Evolutionary conservation across 441 rosid genomes (phyloP).

Genomic region (Euphorbia corollata): DNA sequence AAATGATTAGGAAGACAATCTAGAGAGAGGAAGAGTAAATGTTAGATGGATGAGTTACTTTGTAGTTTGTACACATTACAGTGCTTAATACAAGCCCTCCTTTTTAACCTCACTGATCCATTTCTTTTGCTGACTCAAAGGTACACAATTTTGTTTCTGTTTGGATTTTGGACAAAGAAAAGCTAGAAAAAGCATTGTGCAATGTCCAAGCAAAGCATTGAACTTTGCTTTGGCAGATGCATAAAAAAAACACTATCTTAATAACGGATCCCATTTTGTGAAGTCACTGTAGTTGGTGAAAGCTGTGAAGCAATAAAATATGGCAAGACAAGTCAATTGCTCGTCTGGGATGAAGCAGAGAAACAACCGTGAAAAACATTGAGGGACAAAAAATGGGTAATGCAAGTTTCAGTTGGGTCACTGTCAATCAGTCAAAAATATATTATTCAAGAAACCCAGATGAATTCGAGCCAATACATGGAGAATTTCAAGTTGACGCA

Average conservation of each 20-base stretch:
- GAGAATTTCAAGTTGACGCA: background rate
- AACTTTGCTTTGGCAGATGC: background rate
- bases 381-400: too few species aligned
- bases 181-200: background rate
- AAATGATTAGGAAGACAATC: conserved; percentile 14
- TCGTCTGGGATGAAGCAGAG: background rate
- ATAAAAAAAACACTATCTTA: too few species aligned
- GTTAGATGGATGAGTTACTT: conserved; percentile 28
- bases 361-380: background rate
- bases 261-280: background rate
- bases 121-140: background rate
- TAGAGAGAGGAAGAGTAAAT: conserved; percentile 1
- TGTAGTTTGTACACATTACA: conserved; percentile 28
- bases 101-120: conserved; percentile 7
- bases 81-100: conserved; percentile 27
- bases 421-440: background rate
- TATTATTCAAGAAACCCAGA: background rate
- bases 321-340: too few species aligned
- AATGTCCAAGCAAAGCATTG: background rate
- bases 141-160: background rate
- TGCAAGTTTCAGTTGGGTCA: background rate
- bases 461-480: background rate
- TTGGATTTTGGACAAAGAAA: background rate
- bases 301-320: too few species aligned
- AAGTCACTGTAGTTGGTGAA: background rate